These are phyloP conservation scores for Podaxis carcinomalis DNA, from an alignment of 768 basidiomycete genomes.

Conservation along the genomic window DNA sequence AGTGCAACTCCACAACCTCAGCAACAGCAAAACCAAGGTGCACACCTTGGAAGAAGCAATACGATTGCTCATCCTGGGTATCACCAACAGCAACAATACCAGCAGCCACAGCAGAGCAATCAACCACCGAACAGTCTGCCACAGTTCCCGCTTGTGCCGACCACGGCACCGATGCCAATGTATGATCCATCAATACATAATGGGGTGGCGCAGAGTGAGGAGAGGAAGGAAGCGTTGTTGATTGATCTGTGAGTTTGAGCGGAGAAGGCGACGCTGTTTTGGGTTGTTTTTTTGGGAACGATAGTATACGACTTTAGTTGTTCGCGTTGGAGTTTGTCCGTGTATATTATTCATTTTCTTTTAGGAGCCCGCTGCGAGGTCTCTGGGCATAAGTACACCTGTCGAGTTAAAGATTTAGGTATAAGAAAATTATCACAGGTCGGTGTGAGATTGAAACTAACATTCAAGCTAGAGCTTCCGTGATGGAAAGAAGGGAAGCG, in stretches of 20 bases:
- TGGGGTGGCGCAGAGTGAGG: slow-evolving; percentile 51
- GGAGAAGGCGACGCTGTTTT: background rate
- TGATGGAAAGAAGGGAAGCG: too few species aligned
- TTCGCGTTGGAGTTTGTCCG: too few species aligned
- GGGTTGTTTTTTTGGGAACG: too few species aligned
- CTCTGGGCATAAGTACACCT: too few species aligned
- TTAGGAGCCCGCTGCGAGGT: too few species aligned
- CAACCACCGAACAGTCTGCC: slow-evolving; percentile 37
- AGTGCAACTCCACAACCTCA: slow-evolving; percentile 18
- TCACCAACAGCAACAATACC: slow-evolving; percentile 23
- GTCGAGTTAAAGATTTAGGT: too few species aligned
- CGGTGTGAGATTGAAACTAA: too few species aligned
- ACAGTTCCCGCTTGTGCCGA: slow-evolving; percentile 65
- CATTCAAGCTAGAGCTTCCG: too few species aligned
- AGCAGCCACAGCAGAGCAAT: slow-evolving; percentile 20
- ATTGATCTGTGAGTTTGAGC: slow-evolving; percentile 33
- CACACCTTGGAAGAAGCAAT: slow-evolving; percentile 26
- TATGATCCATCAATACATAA: slow-evolving; percentile 46
- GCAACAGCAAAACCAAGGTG: slow-evolving; percentile 20
- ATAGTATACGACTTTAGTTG: too few species aligned
- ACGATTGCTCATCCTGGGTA: slow-evolving; percentile 31
- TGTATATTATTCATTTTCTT: too few species aligned
- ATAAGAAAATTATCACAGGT: too few species aligned
- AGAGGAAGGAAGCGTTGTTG: slow-evolving; percentile 60
- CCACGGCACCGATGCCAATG: slow-evolving; percentile 58